These are phyloP conservation scores for Pterocarpus macrocarpus DNA, from an alignment of 306 rosid genomes.

Conservation along the genomic window DNA sequence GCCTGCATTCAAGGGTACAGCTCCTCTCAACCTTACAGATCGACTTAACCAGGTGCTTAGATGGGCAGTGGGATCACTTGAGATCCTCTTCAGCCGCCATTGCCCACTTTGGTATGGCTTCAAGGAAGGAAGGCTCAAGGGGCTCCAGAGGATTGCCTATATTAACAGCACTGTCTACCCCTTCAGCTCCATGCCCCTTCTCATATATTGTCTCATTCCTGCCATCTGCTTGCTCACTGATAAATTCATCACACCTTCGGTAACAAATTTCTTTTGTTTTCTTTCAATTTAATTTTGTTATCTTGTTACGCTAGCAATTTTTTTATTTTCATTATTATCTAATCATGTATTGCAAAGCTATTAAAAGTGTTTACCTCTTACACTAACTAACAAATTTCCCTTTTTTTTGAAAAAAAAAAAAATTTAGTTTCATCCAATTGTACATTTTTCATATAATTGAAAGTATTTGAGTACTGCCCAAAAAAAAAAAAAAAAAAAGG, in stretches of 20 bases:
- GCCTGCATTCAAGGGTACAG: constrained; percentile 90
- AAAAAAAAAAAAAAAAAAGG: no score
- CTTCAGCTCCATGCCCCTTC: constrained; percentile 91
- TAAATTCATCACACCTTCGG: constrained; percentile 96
- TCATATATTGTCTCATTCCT: constrained; percentile 81
- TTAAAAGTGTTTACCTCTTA: neutral
- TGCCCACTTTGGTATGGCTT: constrained; percentile 83
- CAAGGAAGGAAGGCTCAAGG: constrained; percentile 83
- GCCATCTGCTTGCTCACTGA: constrained; percentile 97
- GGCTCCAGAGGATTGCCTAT: constrained; percentile 89
- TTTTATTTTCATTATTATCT: no score
- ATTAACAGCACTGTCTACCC: constrained; percentile 92
- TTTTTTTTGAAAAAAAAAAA: no score
- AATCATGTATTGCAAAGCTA: no score
- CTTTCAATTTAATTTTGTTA: neutral
- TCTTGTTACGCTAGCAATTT: no score
- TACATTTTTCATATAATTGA: no score
- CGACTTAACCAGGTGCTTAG: constrained; percentile 89
- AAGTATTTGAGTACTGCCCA: no score
- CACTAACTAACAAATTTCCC: neutral
- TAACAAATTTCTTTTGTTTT: constrained; percentile 41
- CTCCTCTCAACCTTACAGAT: constrained; percentile 95
- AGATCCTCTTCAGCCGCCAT: constrained; percentile 93
- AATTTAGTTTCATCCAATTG: no score
- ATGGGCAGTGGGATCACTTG: constrained; percentile 98